Evolutionary conservation across 371 early-diverging fungal species (phyloP).

Genomic region (Lichtheimia corymbifera): DNA sequence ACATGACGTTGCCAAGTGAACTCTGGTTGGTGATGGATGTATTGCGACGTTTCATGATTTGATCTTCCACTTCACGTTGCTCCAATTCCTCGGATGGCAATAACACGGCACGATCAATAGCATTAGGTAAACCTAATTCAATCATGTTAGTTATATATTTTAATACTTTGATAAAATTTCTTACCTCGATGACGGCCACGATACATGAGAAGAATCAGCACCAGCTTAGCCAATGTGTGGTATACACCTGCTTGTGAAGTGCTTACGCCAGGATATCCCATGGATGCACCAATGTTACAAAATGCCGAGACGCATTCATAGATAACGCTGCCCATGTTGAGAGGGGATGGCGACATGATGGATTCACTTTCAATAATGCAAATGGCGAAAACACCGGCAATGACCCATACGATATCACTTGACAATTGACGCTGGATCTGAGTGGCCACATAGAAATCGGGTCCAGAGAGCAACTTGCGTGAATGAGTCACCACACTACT

Average conservation of each 20-base stretch:
- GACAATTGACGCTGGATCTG: slow-evolving; percentile 47
- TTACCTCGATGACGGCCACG: slow-evolving; percentile 23
- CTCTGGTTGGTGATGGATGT: slow-evolving; percentile 15
- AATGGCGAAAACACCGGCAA: slow-evolving; percentile 36
- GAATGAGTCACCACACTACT: slow-evolving; percentile 36
- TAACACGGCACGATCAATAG: slow-evolving; percentile 49
- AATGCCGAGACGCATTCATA: slow-evolving; percentile 49
- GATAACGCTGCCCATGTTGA: slow-evolving; percentile 38
- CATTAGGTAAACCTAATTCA: slow-evolving; percentile 37
- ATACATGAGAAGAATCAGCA: slow-evolving; percentile 41
- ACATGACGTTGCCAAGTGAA: slow-evolving; percentile 6
- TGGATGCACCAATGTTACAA: slow-evolving; percentile 43
- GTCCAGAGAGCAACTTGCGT: slow-evolving; percentile 26
- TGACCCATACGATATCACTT: slow-evolving; percentile 48
- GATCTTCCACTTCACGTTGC: slow-evolving; percentile 18
- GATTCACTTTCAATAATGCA: slow-evolving; percentile 30
- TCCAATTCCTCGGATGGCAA: slow-evolving; percentile 39
- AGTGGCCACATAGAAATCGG: slow-evolving; percentile 45
- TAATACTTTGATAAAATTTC: neutral
- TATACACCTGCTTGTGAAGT: slow-evolving; percentile 43
- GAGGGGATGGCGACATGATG: slow-evolving; percentile 40
- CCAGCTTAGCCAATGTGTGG: slow-evolving; percentile 35
- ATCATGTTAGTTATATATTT: neutral
- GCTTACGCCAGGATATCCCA: slow-evolving; percentile 36
- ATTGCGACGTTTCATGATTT: slow-evolving; percentile 19